Percentiles rank a stretch among this genome's conserved stretches.
phyloP scores from a whole-genome alignment of 1,139 yeast genomes.

The Debaryomyces robertsiae region DNA sequence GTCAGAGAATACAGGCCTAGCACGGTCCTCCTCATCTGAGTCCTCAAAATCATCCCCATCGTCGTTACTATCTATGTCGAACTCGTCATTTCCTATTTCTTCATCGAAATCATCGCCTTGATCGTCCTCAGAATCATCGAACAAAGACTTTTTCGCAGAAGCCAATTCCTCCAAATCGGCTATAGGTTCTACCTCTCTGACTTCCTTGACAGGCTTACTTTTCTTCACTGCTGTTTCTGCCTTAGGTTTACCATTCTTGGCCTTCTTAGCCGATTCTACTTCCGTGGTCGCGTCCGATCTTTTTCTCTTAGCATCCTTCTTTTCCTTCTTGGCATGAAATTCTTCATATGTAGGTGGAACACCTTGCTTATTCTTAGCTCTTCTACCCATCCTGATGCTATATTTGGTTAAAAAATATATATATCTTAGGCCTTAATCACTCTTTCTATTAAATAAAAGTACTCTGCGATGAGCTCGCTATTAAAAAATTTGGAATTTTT shows the following conservation, averaged over 20 bases:
- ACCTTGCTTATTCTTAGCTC: slow-evolving; percentile 87
- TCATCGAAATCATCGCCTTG: slow-evolving; percentile 41
- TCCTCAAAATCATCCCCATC: slow-evolving; percentile 54
- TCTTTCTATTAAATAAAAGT: not conserved
- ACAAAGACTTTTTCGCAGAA: slow-evolving; percentile 70
- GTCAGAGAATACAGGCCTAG: slow-evolving; percentile 83
- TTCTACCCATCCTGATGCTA: slow-evolving; percentile 74
- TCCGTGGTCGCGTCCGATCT: slow-evolving; percentile 17
- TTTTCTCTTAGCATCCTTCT: slow-evolving; percentile 40
- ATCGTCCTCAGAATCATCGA: slow-evolving; percentile 63
- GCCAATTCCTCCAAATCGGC: slow-evolving; percentile 46
- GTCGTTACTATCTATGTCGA: slow-evolving; percentile 55
- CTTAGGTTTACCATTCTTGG: slow-evolving; percentile 25
- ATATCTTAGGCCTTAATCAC: slow-evolving; percentile 2
- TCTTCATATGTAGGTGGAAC: slow-evolving; percentile 88
- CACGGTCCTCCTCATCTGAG: slow-evolving; percentile 59
- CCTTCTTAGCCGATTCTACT: slow-evolving; percentile 26
- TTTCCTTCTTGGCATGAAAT: slow-evolving; percentile 62
- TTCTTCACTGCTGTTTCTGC: slow-evolving; percentile 17
- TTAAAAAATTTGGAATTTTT: slow-evolving; percentile 15
- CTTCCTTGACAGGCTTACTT: slow-evolving; percentile 15
- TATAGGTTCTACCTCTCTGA: slow-evolving; percentile 25
- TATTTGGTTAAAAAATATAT: not conserved
- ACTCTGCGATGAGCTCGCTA: slow-evolving; percentile 15
- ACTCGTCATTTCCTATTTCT: slow-evolving; percentile 51